Base-by-base conservation (phyloP, 1,139 yeast genomes). In the Suzukiozyma palmioleophila region DNA sequence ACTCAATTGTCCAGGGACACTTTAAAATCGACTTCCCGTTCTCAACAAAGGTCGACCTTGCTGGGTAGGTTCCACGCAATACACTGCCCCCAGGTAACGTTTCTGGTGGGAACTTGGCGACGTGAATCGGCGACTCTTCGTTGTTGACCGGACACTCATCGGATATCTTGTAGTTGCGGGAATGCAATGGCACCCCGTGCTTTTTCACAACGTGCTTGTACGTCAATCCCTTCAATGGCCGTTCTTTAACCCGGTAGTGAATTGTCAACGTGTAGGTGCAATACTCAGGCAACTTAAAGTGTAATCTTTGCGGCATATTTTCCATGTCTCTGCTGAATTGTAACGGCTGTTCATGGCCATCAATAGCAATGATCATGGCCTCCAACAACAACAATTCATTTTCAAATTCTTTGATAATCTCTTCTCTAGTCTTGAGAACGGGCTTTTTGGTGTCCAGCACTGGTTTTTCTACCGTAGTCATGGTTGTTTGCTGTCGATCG, bases 161-260 rank as follows among this genome's bases (percentile, higher is more conserved):
- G 14, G 50, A 41, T 38, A 66, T 47, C 4, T 47, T 46, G 25
- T 54, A 52, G 13, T 54, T 53, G 35, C 67, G 51, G 8, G 56
- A 46, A 39, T 59, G 61, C 24, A 66, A 54, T 2, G 61, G 54
- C 35, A 66, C 43, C 2, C 66, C 65, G 25, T 51, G 56, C 43
- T 57, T 65, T 48, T 54, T 62, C 21, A 64, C 65, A 10, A 52
- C 57, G 44, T 66, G 73, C 41, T 60, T 57, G 49, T 66, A 66
- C 9, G 50, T 49, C 37, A 66, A 51, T 8, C 54, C 47, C 28
- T 47, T 47, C 38, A 66, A 47, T 3, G 61, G 54, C 33, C 54
- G 49, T 30, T 52, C 44, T 35, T 51, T 54, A 25, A 62, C 67
- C 32, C 46, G 53, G 42, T 56, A 65, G 33, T 53, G 56, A 30